Conservation (phyloP, 768 basidiomycete genomes). For the Phanerochaete carnosa region DNA sequence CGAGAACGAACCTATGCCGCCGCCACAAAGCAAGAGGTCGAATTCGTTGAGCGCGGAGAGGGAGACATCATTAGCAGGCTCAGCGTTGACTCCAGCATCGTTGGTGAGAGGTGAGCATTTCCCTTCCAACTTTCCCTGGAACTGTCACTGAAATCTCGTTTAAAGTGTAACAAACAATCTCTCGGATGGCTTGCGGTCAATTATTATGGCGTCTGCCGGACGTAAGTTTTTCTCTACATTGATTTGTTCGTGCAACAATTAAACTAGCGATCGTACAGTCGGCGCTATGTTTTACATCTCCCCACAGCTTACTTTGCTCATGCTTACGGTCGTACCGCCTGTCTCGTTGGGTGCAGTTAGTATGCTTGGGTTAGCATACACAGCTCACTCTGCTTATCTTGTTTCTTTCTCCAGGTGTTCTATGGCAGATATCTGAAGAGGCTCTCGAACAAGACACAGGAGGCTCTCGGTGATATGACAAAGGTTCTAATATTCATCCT, state of each 20-base stretch:
- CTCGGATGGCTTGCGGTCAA: constrained; percentile 75
- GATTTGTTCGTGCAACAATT: neutral
- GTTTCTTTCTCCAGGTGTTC: constrained; percentile 57
- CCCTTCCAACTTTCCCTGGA: neutral
- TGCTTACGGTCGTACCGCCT: constrained; percentile 90
- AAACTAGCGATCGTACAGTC: constrained; percentile 41
- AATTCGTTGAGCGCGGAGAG: constrained; percentile 88
- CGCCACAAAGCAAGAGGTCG: constrained; percentile 86
- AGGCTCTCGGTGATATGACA: constrained; percentile 94
- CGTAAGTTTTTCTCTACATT: constrained; percentile 44
- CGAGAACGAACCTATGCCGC: constrained; percentile 81
- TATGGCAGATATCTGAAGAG: constrained; percentile 95
- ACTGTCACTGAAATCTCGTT: neutral
- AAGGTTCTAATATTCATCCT: constrained; percentile 41
- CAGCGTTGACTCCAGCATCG: constrained; percentile 88
- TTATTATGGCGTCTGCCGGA: constrained; percentile 93
- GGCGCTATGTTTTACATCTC: constrained; percentile 95
- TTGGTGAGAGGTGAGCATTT: constrained; percentile 76
- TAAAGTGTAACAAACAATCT: constrained; percentile 72
- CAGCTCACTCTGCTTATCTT: constrained; percentile 7
- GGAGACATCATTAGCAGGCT: constrained; percentile 92
- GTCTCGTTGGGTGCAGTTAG: constrained; percentile 80
- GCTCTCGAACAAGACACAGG: constrained; percentile 88
- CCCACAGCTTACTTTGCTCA: constrained; percentile 81
- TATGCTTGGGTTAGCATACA: constrained; percentile 28